Conservation (phyloP, 2,329 filamentous ascomycete genomes). For the Fonsecaea nubica region DNA sequence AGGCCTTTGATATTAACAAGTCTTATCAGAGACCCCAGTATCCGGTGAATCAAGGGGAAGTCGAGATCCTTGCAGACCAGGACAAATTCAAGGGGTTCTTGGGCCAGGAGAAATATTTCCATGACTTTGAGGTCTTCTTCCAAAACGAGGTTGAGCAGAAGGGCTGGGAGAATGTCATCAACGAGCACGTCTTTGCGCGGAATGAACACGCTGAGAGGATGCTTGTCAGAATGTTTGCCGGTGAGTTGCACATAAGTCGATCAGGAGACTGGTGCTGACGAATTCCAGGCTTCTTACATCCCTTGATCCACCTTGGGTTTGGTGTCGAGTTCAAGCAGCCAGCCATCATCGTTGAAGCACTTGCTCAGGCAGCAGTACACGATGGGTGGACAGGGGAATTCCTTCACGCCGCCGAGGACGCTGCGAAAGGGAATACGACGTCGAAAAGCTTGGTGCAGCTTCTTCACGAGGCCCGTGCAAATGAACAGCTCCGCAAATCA, state of each 20-base stretch:
- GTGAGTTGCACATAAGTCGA: slow-evolving; percentile 47
- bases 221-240: slow-evolving; percentile 70
- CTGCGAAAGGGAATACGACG: slow-evolving; percentile 45
- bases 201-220: slow-evolving; percentile 71
- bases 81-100: slow-evolving; percentile 64
- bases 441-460: slow-evolving; percentile 61
- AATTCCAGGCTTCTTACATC: slow-evolving; percentile 68
- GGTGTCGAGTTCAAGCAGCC: slow-evolving; percentile 79
- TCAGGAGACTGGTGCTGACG: neutral
- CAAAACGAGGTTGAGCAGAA: slow-evolving; percentile 71
- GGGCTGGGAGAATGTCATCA: slow-evolving; percentile 60
- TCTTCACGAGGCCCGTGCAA: slow-evolving; percentile 63
- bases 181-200: slow-evolving; percentile 69
- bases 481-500: slow-evolving; percentile 64
- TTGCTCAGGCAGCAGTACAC: slow-evolving; percentile 76
- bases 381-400: slow-evolving; percentile 40
- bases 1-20: slow-evolving; percentile 69
- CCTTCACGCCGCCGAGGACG: slow-evolving; percentile 56
- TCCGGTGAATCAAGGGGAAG: slow-evolving; percentile 56
- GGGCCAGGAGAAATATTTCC: slow-evolving; percentile 70
- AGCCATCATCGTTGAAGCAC: slow-evolving; percentile 74
- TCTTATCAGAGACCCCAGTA: slow-evolving; percentile 68
- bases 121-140: slow-evolving; percentile 79
- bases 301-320: slow-evolving; percentile 81
- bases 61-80: slow-evolving; percentile 65